These are phyloP conservation scores for Nepenthes mirabilis DNA, from an alignment of 148 eudicot species.

Conservation along the genomic window DNA sequence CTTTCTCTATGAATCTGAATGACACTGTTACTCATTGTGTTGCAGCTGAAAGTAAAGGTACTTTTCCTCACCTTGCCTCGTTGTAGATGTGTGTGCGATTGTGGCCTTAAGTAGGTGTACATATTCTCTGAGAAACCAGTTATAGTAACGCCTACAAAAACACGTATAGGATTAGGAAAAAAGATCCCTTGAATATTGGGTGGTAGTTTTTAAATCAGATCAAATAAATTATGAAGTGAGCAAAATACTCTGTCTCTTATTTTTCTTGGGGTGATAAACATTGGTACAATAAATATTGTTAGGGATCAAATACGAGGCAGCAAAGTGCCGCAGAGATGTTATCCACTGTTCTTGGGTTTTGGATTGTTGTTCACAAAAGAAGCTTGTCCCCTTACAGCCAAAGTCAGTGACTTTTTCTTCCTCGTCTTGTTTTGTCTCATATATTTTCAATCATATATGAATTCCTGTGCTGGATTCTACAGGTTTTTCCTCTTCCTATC, in stretches of 20 bases:
- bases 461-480: not conserved
- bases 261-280: not conserved
- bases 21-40: constrained; percentile 80
- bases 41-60: constrained; percentile 83
- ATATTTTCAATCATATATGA: not conserved
- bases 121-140: no score
- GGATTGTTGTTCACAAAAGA: constrained; percentile 70
- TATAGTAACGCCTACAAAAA: no score
- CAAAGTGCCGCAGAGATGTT: constrained; percentile 71
- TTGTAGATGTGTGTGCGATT: not conserved
- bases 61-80: constrained; percentile 6
- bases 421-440: not conserved
- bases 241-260: not conserved
- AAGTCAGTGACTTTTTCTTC: constrained; percentile 18
- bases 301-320: constrained; percentile 89
- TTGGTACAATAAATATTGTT: not conserved
- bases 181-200: no score
- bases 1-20: constrained; percentile 86
- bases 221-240: no score
- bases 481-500: constrained; percentile 73
- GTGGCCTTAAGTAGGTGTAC: not conserved
- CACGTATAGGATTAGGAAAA: no score
- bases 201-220: no score
- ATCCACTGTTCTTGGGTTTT: constrained; percentile 82
- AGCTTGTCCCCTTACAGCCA: constrained; percentile 71